A percentile compares a stretch with the other conserved stretches of the same genome.
Conservation (phyloP, 208 protist species). For the Vickermania spadyakhi region DNA sequence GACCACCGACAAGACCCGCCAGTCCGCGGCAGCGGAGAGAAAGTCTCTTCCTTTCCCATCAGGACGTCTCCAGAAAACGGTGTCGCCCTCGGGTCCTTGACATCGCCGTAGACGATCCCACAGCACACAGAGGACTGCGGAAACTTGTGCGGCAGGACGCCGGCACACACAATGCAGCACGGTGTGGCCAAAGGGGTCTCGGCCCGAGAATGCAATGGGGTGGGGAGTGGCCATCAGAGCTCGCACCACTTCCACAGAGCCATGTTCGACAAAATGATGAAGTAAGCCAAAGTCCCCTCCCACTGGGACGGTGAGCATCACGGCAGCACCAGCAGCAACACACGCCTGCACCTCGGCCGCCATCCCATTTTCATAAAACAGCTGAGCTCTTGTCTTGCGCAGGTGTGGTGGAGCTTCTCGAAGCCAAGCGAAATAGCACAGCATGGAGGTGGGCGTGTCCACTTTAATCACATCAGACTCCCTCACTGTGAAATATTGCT, state of each 20-base stretch:
- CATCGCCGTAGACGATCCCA: background rate
- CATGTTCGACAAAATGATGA: background rate
- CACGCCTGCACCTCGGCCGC: no score
- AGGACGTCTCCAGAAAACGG: background rate
- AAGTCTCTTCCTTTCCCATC: background rate
- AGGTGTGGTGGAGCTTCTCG: no score
- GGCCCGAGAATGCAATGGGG: background rate
- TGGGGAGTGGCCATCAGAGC: background rate
- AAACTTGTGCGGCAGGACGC: background rate
- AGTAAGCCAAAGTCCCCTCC: background rate
- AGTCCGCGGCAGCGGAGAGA: background rate
- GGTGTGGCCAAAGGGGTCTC: background rate
- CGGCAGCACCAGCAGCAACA: no score
- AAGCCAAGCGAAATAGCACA: no score
- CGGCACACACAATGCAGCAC: background rate
- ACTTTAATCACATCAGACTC: no score
- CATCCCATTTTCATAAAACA: no score
- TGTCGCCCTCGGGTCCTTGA: background rate
- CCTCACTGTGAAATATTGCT: no score
- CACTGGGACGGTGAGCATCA: no score
- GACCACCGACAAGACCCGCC: background rate
- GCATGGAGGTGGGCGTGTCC: no score
- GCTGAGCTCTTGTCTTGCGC: no score
- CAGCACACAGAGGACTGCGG: background rate
- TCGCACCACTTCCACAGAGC: background rate